Conservation (phyloP, 2,329 filamentous ascomycete species). For the Calycina herbarum region DNA sequence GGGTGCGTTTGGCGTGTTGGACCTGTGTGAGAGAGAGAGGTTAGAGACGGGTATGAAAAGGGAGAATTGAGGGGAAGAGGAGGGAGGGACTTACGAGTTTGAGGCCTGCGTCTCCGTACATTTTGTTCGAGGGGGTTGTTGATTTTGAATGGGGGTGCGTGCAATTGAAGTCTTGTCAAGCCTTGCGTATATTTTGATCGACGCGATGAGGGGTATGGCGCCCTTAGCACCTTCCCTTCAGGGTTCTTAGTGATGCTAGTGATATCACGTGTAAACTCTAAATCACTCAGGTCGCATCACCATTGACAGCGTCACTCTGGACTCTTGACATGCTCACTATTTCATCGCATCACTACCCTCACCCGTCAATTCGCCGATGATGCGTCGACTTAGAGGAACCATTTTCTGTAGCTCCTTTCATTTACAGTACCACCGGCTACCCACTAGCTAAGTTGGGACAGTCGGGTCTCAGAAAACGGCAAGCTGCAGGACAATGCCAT, state of each 20-base stretch:
- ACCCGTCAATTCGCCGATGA: not conserved
- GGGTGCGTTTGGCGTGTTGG: slow-evolving; percentile 92
- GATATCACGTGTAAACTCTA: not conserved
- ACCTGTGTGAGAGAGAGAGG: slow-evolving; percentile 55
- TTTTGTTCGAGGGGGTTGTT: slow-evolving; percentile 36
- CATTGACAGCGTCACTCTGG: too few species aligned
- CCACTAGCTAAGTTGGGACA: too few species aligned
- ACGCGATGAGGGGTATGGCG: not conserved
- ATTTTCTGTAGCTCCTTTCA: too few species aligned
- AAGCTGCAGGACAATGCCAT: slow-evolving; percentile 13
- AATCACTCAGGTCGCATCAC: not conserved
- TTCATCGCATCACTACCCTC: not conserved
- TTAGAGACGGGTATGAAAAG: not conserved
- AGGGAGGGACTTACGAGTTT: slow-evolving; percentile 55
- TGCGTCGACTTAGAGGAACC: too few species aligned
- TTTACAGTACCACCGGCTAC: too few species aligned
- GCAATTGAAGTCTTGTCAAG: slow-evolving; percentile 12
- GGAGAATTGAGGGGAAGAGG: not conserved
- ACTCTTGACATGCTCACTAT: too few species aligned
- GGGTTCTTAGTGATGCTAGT: slow-evolving; percentile 2
- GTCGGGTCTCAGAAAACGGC: not conserved
- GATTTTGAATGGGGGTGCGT: not conserved
- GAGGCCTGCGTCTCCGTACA: slow-evolving; percentile 72
- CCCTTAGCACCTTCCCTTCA: not conserved
- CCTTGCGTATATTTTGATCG: slow-evolving; percentile 12